Base-by-base conservation (phyloP, 1,139 yeast species). In the Zygoascus hellenicus region DNA sequence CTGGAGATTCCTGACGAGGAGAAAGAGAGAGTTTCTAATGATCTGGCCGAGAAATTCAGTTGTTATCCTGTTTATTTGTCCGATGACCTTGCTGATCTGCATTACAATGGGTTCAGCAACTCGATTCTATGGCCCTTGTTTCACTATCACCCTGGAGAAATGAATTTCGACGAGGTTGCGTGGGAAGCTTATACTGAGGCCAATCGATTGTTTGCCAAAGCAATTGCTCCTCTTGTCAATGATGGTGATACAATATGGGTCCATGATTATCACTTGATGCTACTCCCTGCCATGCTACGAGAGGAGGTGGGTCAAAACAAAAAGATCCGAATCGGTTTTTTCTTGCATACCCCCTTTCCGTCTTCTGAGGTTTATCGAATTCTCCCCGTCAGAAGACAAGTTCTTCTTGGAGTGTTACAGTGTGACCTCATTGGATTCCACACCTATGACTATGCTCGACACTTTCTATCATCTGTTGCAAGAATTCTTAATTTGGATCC, bases 371-470 rank as follows among this genome's bases (percentile, higher is more conserved):
- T 94, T 52, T 94, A 94, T 69, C 59, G 99, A 63, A 90, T 94
- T 50, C 72, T 94, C 59, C 99, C 99, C 0, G 98, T 94, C 14
- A 77, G 99, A 66, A 80, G 83, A 58, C 98, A 94, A 66, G 89
- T 94, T 48, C 72, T 94, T 58, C 79, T 78, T 52, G 99, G 99
- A 43, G 95, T 94, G 2, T 71, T 94, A 62, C 83, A 94, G 58
- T 92, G 97, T 69, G 96, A 94, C 64, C 75, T 94, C 58, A 81
- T 94, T 60, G 99, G 99, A 0, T 94, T 94, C 75, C 99, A 94
- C 66, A 94, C 98, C n/a, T 94, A 94, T 66, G 99, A 94, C 66
- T 94, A 94, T 61, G 98, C 96, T n/a, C 78, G 99, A 58, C 99
- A 94, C 69, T 94, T 94, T 67, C 69, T 94, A 49, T 83, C 95